Evolutionary conservation across 805 yeast genomes (phyloP), one percentile per base, ranked within the genome.

Genomic region (Limtongia smithiae): DNA sequence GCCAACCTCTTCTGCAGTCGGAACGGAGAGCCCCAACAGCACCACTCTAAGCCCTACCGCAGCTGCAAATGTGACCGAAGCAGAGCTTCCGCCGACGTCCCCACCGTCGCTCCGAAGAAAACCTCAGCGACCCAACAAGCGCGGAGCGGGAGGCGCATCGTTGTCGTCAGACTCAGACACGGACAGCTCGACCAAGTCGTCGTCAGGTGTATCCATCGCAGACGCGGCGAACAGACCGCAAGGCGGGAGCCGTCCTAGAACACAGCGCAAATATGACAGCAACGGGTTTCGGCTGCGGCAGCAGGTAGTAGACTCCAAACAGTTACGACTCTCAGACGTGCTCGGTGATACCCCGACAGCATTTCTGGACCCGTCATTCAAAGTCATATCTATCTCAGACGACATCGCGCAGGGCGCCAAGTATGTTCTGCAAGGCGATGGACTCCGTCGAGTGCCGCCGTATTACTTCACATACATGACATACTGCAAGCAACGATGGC

Each of bases 381-480:
- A 39, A 11, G 58, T 54, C 17, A 41, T 57, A 14, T 43, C 61
- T 8, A 66, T 66, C 21, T 46, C 52, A 14, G 69, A 67, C 41
- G 68, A 65, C 28, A 46, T 61, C 24, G 61, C 65, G 3, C 60
- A 59, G 34, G 67, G 68, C 3, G 69, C 72, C 5, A 50, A 60
- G 42, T 71, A 69, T 52, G 62, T 67, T 18, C 50, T 68, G 44
- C 20, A 46, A 36, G 63, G 65, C 0, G 53, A 38, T 24, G 54
- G 57, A 7, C 68, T 86, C 43, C 70, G 97, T 39, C 71, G 83
- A 53, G 85, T 93, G 2, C 74, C 80, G 1, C 97, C 98, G 0
- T 93, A 93, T 65, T 85, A 75, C 62, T 91, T 79, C 71, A 89
- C 95, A 5, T 91, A 93, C 63, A 73, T 87, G 67, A 93, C 99